Evolutionary conservation across 2,329 filamentous ascomycete species (phyloP).

Genomic region (Magnaporthiopsis rhizophila): DNA sequence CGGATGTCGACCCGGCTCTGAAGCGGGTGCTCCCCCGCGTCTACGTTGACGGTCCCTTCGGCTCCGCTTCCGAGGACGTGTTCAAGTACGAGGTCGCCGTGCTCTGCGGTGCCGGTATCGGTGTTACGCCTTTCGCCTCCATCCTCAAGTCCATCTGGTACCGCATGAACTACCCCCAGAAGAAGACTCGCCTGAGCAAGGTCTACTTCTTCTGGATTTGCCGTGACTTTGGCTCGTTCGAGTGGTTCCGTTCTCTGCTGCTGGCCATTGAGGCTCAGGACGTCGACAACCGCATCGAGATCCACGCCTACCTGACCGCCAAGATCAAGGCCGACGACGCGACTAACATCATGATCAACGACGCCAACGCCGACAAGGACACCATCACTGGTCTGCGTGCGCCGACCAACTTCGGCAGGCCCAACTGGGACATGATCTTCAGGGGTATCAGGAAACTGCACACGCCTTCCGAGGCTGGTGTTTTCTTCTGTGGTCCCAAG

Average conservation of each 20-base stretch:
- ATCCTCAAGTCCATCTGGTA: conserved; percentile 93
- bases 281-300: conserved; percentile 75
- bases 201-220: conserved; percentile 94
- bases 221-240: conserved; percentile 78
- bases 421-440: conserved; percentile 90
- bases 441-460: conserved; percentile 74
- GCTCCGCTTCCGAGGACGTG: conserved; percentile 78
- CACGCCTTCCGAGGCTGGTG: conserved; percentile 62
- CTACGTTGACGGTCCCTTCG: conserved; percentile 79
- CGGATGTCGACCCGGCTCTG: conserved; percentile 60
- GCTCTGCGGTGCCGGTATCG: conserved; percentile 75
- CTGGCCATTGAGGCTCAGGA: conserved; percentile 83
- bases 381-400: conserved; percentile 75
- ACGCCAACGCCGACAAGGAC: conserved; percentile 75
- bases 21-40: conserved; percentile 68
- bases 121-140: conserved; percentile 78
- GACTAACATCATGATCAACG: conserved; percentile 90
- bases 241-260: conserved; percentile 81
- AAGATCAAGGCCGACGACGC: conserved; percentile 81
- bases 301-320: conserved; percentile 81
- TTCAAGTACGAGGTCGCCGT: conserved; percentile 81
- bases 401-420: conserved; percentile 77
- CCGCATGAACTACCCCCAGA: conserved; percentile 79
- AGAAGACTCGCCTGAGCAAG: conserved; percentile 71
- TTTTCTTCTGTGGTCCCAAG: conserved; percentile 84